Evolutionary conservation across 1,139 yeast species (phyloP), one percentile per base, ranked within the genome.

Genomic region (Protomyces gravidus): DNA sequence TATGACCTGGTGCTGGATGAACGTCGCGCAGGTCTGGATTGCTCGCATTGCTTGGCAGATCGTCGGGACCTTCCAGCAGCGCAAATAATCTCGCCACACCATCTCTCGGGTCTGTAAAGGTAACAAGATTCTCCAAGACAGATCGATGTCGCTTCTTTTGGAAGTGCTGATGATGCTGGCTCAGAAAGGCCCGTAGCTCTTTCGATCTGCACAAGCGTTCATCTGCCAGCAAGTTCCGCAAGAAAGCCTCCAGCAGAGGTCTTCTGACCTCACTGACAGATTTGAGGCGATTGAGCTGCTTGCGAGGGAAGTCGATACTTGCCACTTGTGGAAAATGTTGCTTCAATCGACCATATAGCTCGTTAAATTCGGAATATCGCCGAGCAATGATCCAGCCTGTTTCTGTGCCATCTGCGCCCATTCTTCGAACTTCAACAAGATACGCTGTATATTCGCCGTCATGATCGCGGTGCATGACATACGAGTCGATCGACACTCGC

Each of bases 301-400:
- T 79, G 63, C 81, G 82, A 1, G 92, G 92, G 63, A 89, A 81
- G 32, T 77, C 78, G 25, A 85, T 68, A 2, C 69, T 72, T 2
- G 74, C 71, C 5, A 86, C 83, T 51, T 73, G 74, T 0, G 83
- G 78, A 66, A 84, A 85, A 52, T 73, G 75, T 2, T 71, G 70
- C 61, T 78, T 80, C 63, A 90, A 73, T 65, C 86, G 84, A 64
- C 81, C 83, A 67, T 89, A 84, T 32, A 90, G 75, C 63, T 79
- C 81, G 71, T 78, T 83, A 70, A 90, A 90, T 67, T 90, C 97
- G 67, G 88, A 86, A 68, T 83, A 90, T 61, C 97, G 75, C 66
- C 97, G 75, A 0, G 96, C 94, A 32, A 89, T 88, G 55, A 88
- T 83, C 97, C 97, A 90, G 0, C 90, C 89, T 0, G 92, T 89